Conservation (phyloP, 23 red algal species). For the Gracilaria domingensis region DNA sequence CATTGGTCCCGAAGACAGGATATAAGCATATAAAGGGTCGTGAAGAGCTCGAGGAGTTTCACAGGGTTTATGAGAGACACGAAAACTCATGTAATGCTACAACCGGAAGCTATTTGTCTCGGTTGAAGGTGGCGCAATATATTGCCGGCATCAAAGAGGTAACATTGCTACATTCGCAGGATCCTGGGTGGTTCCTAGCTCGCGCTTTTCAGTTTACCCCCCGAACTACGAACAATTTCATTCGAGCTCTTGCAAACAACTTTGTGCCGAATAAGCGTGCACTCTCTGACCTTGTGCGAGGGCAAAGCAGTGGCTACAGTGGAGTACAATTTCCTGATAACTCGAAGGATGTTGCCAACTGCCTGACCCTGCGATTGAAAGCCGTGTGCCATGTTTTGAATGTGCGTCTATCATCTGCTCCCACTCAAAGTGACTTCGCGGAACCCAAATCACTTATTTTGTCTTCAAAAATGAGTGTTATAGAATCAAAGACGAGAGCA, state of each 20-base stretch:
- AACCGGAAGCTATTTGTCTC: background rate
- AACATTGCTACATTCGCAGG: conserved; percentile 28
- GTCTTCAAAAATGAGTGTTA: background rate
- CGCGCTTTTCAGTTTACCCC: conserved; percentile 41
- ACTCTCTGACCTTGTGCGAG: background rate
- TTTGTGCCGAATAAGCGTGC: background rate
- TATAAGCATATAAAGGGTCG: background rate
- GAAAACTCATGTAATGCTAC: background rate
- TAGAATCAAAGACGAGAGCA: background rate
- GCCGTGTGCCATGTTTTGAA: conserved; percentile 19
- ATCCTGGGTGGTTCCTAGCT: conserved; percentile 45
- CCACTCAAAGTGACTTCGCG: background rate
- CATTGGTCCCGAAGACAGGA: background rate
- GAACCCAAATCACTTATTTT: background rate
- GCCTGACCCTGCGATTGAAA: background rate
- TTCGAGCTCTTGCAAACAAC: background rate
- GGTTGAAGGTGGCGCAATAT: background rate
- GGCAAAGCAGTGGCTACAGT: background rate
- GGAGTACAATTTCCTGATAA: background rate
- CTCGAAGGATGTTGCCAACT: background rate
- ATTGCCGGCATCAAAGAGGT: background rate
- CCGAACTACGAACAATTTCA: conserved; percentile 17
- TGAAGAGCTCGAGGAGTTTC: conserved; percentile 10
- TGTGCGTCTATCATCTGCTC: background rate
- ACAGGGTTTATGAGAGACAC: background rate